A percentile compares a stretch with the other conserved stretches of the same genome.
Evolutionary conservation across 306 rosid genomes (phyloP).

Genomic region (Medicago ruthenica): DNA sequence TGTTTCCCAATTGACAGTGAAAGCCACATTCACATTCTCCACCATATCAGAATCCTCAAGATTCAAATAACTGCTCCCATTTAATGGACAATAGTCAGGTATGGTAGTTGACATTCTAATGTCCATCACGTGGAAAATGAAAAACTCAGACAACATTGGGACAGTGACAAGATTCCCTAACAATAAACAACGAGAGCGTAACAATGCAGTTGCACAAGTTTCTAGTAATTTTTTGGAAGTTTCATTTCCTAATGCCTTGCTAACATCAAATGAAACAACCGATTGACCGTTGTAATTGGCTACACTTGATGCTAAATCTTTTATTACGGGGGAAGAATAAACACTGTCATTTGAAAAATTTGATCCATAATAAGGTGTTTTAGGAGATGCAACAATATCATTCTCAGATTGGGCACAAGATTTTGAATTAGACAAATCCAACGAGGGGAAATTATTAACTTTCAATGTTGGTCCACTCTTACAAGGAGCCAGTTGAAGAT

Average conservation of each 20-base stretch:
- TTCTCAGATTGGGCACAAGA: constrained; percentile 46
- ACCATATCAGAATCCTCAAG: constrained; percentile 45
- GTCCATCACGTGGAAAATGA: constrained; percentile 61
- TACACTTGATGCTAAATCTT: constrained; percentile 46
- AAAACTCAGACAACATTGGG: constrained; percentile 65
- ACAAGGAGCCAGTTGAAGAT: constrained; percentile 62
- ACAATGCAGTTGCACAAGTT: constrained; percentile 56
- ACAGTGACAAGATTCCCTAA: constrained; percentile 70
- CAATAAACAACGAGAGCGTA: constrained; percentile 67
- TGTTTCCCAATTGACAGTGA: constrained; percentile 58
- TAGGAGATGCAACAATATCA: constrained; percentile 65
- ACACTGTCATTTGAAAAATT: constrained; percentile 48
- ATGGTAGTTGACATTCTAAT: constrained; percentile 50
- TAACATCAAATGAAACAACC: constrained; percentile 55
- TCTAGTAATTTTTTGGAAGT: constrained; percentile 60
- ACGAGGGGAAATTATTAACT: constrained; percentile 41
- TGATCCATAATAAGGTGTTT: constrained; percentile 70
- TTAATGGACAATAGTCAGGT: constrained; percentile 43
- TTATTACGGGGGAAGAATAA: constrained; percentile 53
- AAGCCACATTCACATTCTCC: constrained; percentile 52
- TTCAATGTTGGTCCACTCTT: constrained; percentile 45
- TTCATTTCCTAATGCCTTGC: constrained; percentile 59
- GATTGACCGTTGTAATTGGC: constrained; percentile 48
- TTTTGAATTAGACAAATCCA: constrained; percentile 45
- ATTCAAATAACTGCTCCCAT: constrained; percentile 40